Evolutionary conservation across 2,329 filamentous ascomycete species (phyloP).

Genomic region (Ascochyta fabae): DNA sequence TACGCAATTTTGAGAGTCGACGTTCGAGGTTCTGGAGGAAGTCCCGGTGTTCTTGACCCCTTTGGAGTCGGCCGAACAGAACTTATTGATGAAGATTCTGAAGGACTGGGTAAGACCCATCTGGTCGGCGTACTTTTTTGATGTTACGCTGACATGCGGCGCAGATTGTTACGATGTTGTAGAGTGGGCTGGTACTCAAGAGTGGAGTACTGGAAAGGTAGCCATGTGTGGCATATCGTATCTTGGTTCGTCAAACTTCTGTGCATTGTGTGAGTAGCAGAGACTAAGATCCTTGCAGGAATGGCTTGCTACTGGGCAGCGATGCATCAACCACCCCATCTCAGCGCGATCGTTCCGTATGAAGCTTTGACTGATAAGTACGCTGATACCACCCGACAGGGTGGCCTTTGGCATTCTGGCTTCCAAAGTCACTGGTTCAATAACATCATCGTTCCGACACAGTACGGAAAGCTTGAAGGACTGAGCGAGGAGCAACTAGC

Average conservation of each 20-base stretch:
- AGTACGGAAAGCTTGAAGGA: neutral
- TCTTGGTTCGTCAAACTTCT: neutral
- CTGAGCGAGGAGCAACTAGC: neutral
- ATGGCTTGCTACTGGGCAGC: conserved; percentile 5
- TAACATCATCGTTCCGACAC: neutral
- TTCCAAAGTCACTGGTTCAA: conserved; percentile 4
- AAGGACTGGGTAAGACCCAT: neutral
- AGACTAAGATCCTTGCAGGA: neutral
- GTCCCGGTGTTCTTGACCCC: neutral
- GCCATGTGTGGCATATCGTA: neutral
- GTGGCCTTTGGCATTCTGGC: neutral
- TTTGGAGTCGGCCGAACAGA: neutral
- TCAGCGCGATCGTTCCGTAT: neutral
- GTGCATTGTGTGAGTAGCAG: neutral
- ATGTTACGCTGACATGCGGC: neutral
- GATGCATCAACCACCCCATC: conserved; percentile 4
- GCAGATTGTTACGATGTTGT: neutral
- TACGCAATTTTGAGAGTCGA: neutral
- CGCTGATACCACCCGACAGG: neutral
- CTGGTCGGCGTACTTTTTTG: neutral
- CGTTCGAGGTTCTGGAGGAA: neutral
- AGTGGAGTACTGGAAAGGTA: neutral
- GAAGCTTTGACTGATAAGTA: neutral
- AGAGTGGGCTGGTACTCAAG: neutral
- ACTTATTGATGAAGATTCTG: neutral